These are phyloP conservation scores for Phytophthora aleatoria DNA, from an alignment of 352 stramenopile species.

Conservation along the genomic window DNA sequence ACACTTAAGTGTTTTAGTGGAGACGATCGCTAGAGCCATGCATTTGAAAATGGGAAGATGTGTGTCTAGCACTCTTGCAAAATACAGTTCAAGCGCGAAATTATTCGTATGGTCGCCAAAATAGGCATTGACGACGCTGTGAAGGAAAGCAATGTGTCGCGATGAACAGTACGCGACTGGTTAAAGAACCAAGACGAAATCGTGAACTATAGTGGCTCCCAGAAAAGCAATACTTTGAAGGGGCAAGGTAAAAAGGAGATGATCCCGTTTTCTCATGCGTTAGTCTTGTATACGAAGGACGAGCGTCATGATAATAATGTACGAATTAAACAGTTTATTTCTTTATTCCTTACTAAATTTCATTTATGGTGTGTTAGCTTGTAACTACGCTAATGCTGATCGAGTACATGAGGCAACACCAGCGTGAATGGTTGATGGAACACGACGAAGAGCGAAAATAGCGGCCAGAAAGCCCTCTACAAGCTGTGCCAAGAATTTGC, in stretches of 20 bases:
- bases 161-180: constrained; percentile 14
- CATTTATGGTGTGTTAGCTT: background rate
- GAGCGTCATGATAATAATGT: constrained; percentile 6
- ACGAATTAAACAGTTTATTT: too few species aligned
- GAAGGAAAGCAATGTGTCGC: constrained; percentile 2
- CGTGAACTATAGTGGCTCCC: background rate
- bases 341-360: too few species aligned
- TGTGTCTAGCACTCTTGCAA: constrained; percentile 10
- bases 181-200: background rate
- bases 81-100: constrained; percentile 7
- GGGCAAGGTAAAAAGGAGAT: constrained; percentile 19
- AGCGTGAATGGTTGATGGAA: constrained; percentile 6
- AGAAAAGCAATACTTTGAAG: constrained; percentile 20
- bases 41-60: background rate
- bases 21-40: background rate
- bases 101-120: background rate
- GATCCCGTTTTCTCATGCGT: constrained; percentile 8
- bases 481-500: constrained; percentile 14
- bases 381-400: constrained; percentile 9
- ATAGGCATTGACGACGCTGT: background rate
- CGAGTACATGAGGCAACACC: constrained; percentile 9
- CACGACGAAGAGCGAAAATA: constrained; percentile 9
- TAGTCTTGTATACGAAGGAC: constrained; percentile 18
- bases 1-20: background rate
- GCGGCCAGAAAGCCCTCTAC: constrained; percentile 8